A percentile compares a stretch with the other conserved stretches of the same genome.
Conservation (phyloP, 192 early-diverging fungal genomes). For the Umbelopsis vinacea region DNA sequence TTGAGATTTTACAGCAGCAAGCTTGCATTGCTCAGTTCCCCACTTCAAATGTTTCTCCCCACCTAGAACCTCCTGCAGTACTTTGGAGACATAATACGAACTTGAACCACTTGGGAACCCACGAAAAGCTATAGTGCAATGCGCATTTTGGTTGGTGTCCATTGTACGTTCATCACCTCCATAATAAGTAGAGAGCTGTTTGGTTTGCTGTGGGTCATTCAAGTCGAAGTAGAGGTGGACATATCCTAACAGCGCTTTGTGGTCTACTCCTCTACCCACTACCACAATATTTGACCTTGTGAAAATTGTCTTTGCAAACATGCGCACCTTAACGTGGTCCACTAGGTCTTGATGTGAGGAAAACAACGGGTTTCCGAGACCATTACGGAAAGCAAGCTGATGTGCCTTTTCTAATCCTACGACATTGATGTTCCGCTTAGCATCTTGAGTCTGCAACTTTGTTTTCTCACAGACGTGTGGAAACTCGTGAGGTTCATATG, state of each 20-base stretch:
- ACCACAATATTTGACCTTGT: background rate
- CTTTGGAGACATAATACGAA: background rate
- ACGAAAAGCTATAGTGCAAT: background rate
- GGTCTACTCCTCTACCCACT: slow-evolving; percentile 3
- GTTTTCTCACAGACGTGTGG: background rate
- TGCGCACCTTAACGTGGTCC: background rate
- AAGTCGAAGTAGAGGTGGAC: slow-evolving; percentile 12
- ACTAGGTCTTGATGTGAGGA: background rate
- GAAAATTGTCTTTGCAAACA: background rate
- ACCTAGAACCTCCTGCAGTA: background rate
- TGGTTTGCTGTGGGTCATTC: background rate
- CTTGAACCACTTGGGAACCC: background rate
- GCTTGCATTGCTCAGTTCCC: background rate
- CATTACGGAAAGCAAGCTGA: background rate
- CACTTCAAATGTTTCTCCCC: background rate
- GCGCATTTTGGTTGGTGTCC: background rate
- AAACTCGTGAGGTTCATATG: background rate
- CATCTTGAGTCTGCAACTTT: background rate
- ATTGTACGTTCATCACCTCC: background rate
- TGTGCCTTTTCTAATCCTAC: background rate
- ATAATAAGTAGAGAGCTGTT: background rate
- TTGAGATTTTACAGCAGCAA: background rate
- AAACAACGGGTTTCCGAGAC: background rate
- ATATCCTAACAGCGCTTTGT: background rate
- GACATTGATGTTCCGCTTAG: background rate